These are phyloP conservation scores for Lactarius tabidus DNA, from an alignment of 768 basidiomycete species.

Conservation along the genomic window DNA sequence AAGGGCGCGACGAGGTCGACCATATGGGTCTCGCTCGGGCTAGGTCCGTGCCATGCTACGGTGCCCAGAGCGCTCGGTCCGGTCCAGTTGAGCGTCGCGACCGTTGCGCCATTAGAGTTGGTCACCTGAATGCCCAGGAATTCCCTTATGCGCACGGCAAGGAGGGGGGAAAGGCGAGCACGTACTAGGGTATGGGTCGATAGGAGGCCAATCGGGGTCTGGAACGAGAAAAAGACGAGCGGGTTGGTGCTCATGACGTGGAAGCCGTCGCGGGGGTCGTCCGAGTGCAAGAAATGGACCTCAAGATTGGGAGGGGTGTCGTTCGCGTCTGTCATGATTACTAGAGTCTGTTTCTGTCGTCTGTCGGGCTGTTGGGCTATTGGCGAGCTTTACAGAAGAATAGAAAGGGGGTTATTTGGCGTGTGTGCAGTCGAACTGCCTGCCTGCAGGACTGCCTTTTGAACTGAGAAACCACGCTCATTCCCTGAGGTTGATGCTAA, in stretches of 20 bases:
- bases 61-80: slow-evolving; percentile 13
- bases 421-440: not conserved
- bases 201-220: slow-evolving; percentile 44
- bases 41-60: slow-evolving; percentile 1
- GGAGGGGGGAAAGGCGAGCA: slow-evolving; percentile 12
- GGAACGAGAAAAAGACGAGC: slow-evolving; percentile 62
- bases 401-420: not conserved
- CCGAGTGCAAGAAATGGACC: slow-evolving; percentile 64
- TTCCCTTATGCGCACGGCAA: not conserved
- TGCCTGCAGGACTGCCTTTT: not conserved
- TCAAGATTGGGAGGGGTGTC: slow-evolving; percentile 18
- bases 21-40: not conserved
- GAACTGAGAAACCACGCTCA: slow-evolving; percentile 4
- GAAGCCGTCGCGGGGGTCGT: slow-evolving; percentile 61
- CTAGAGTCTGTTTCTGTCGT: not conserved
- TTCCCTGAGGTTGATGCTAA: not conserved
- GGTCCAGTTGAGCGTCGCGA: slow-evolving; percentile 17
- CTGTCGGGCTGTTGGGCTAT: not conserved
- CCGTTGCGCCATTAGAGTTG: not conserved
- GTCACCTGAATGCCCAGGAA: not conserved
- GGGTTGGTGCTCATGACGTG: slow-evolving; percentile 61
- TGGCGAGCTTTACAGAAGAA: not conserved
- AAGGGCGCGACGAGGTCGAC: slow-evolving; percentile 10
- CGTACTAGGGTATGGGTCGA: slow-evolving; percentile 48
- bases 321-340: not conserved